Percentiles rank a stretch among this genome's conserved stretches.
Conservation (phyloP, 2,329 filamentous ascomycete species). For the Diaporthe ampelina region DNA sequence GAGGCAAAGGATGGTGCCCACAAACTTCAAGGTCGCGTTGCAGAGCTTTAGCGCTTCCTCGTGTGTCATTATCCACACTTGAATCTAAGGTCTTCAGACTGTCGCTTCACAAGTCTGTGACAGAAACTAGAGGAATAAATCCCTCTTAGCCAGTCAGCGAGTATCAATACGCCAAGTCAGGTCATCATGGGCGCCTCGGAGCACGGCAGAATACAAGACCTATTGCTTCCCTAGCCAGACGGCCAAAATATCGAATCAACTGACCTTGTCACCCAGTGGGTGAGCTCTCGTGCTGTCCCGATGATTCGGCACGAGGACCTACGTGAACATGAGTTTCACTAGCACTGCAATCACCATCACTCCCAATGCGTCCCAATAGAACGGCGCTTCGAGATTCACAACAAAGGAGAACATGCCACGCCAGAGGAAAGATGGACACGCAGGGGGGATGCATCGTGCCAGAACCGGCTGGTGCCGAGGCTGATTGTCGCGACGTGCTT, state of each 20-base stretch:
- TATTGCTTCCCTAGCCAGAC: not conserved
- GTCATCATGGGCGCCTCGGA: not conserved
- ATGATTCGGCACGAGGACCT: not conserved
- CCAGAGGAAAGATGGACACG: not conserved
- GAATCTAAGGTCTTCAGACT: not conserved
- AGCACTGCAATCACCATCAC: constrained; percentile 4
- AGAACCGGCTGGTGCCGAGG: constrained; percentile 13
- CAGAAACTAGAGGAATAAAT: not conserved
- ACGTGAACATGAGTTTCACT: not conserved
- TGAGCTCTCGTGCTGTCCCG: not conserved
- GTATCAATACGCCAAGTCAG: not conserved
- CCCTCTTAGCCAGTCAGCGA: not conserved
- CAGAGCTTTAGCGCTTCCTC: not conserved
- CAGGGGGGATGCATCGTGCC: constrained; percentile 6
- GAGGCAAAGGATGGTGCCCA: not conserved
- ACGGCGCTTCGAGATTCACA: constrained; percentile 6
- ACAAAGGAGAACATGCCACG: constrained; percentile 4
- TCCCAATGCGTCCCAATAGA: not conserved
- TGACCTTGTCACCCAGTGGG: not conserved
- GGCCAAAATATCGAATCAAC: not conserved
- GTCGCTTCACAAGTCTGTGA: not conserved
- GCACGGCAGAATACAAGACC: not conserved
- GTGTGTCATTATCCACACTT: not conserved
- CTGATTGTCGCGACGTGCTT: not conserved
- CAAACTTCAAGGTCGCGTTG: not conserved